A percentile compares a stretch with the other conserved stretches of the same genome.
These are phyloP conservation scores for Triticum timopheevii DNA, from an alignment of 176 grass and related monocot species.

Conservation along the genomic window DNA sequence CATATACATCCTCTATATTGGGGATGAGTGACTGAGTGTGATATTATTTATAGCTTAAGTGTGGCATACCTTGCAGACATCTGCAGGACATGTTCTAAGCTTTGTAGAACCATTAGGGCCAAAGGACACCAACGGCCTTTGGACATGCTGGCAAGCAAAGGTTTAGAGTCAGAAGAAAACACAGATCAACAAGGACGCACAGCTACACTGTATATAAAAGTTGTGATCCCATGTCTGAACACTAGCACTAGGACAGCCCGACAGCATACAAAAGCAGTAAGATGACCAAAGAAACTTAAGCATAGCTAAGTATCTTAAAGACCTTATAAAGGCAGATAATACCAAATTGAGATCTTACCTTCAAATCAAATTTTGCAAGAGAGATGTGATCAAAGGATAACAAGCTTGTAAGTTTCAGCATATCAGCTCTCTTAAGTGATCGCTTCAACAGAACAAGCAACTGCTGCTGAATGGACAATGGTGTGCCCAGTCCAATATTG, in stretches of 20 bases:
- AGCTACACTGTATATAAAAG: background rate
- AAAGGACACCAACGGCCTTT: constrained; percentile 81
- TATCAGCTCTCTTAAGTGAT: constrained; percentile 90
- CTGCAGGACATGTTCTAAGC: constrained; percentile 83
- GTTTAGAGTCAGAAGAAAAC: constrained; percentile 33
- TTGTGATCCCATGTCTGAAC: background rate
- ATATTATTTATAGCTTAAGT: constrained; percentile 27
- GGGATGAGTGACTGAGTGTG: background rate
- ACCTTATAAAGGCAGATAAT: constrained; percentile 4
- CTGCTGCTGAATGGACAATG: constrained; percentile 77
- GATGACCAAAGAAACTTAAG: background rate
- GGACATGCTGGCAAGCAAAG: constrained; percentile 71
- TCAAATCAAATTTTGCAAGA: constrained; percentile 88
- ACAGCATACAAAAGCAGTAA: background rate
- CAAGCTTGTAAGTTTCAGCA: constrained; percentile 75
- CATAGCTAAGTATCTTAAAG: background rate
- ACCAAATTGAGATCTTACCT: constrained; percentile 49
- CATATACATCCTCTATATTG: background rate
- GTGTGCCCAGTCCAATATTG: constrained; percentile 75
- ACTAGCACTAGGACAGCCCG: background rate
- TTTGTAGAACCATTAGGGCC: constrained; percentile 83
- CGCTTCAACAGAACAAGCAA: constrained; percentile 89
- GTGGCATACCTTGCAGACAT: constrained; percentile 81
- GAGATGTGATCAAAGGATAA: constrained; percentile 78
- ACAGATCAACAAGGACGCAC: background rate